phyloP scores from a whole-genome alignment of 805 yeast species.

The Lachancea lanzarotensis region DNA sequence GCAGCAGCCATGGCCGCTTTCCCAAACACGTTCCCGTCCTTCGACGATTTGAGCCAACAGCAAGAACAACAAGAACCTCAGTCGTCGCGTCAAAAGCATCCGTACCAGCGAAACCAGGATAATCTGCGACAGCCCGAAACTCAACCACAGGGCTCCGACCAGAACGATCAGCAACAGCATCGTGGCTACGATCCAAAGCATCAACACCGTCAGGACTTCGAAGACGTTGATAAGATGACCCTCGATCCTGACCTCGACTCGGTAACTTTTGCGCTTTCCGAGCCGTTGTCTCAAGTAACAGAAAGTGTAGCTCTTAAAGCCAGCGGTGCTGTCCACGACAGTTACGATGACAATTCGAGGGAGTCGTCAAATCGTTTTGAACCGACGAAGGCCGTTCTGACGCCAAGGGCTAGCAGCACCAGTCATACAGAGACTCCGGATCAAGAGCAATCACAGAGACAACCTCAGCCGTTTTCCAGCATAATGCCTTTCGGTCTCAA shows the following conservation, averaged over 20 bases:
- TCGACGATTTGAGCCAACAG: not conserved
- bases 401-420: not conserved
- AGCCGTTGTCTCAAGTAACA: not conserved
- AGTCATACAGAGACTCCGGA: not conserved
- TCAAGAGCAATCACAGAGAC: not conserved
- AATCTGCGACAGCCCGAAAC: not conserved
- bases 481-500: not conserved
- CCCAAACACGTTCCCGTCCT: not conserved
- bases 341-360: slow-evolving; percentile 1
- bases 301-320: slow-evolving; percentile 1
- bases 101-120: not conserved
- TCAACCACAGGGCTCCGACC: too few relatives aligned
- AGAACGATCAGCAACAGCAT: not conserved
- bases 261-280: not conserved
- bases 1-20: not conserved
- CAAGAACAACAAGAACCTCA: not conserved
- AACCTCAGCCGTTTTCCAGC: not conserved
- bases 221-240: not conserved
- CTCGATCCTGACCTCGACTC: slow-evolving; percentile 3
- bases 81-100: too few relatives aligned
- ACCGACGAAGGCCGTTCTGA: not conserved
- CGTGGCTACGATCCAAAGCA: not conserved
- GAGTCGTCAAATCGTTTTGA: slow-evolving; percentile 6
- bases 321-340: slow-evolving; percentile 6
- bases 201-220: not conserved